phyloP scores from a whole-genome alignment of 768 basidiomycete genomes.

The Imleria badia region DNA sequence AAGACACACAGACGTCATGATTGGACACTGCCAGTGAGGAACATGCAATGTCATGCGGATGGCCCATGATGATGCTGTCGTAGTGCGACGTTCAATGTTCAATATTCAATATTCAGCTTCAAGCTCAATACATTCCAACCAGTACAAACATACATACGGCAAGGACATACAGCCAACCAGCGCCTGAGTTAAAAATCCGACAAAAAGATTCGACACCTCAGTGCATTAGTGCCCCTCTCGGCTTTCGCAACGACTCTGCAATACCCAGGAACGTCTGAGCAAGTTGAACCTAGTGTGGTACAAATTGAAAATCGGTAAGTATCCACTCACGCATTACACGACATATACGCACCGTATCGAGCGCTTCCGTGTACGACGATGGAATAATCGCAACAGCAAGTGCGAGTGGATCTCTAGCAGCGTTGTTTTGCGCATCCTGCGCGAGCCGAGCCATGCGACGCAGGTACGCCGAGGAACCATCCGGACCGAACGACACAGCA shows the following conservation, averaged over 20 bases:
- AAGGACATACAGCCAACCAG: too few relatives aligned
- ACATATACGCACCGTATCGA: constrained; percentile 43
- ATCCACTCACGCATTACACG: too few relatives aligned
- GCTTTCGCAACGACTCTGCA: constrained; percentile 56
- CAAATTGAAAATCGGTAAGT: neutral
- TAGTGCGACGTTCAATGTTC: too few relatives aligned
- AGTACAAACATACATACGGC: too few relatives aligned
- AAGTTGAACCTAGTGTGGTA: constrained; percentile 45
- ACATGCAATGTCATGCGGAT: too few relatives aligned
- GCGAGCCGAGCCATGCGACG: constrained; percentile 54
- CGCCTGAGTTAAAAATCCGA: neutral
- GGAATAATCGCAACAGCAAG: constrained; percentile 33
- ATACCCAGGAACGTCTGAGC: constrained; percentile 59
- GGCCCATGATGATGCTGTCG: too few relatives aligned
- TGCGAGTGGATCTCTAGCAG: constrained; percentile 39
- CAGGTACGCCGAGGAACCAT: constrained; percentile 27
- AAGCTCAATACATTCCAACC: too few relatives aligned
- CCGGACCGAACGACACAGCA: constrained; percentile 53
- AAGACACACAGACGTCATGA: too few relatives aligned
- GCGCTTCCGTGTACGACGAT: constrained; percentile 51
- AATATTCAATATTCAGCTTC: too few relatives aligned
- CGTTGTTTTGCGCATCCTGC: constrained; percentile 42
- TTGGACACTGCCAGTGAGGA: too few relatives aligned
- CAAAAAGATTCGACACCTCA: neutral
- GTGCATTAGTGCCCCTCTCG: constrained; percentile 48